These are phyloP conservation scores for Globisporangium cederbergense DNA, from an alignment of 352 stramenopile genomes.

Conservation along the genomic window DNA sequence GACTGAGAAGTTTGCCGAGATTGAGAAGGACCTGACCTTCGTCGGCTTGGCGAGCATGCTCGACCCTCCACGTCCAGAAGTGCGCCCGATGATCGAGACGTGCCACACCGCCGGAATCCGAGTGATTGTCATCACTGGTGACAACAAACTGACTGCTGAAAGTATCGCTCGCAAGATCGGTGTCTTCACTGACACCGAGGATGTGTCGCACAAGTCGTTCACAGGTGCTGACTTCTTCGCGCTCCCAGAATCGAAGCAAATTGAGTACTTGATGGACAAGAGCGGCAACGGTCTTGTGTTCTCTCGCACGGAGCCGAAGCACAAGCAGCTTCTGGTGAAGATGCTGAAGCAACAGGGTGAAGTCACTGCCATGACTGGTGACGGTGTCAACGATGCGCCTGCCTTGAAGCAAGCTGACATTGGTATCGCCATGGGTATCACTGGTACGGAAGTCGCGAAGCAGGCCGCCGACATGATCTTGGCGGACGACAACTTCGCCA, in stretches of 20 bases:
- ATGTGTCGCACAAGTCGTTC: conserved; percentile 90
- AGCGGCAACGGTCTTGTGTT: conserved; percentile 93
- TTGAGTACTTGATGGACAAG: conserved; percentile 82
- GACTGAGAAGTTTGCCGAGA: conserved; percentile 88
- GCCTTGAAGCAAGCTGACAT: conserved; percentile 98
- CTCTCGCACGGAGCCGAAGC: conserved; percentile 95
- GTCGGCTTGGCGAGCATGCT: conserved; percentile 98
- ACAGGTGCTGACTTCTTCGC: conserved; percentile 96
- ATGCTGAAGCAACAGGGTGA: conserved; percentile 95
- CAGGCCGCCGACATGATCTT: conserved; percentile 98
- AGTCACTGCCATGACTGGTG: conserved; percentile 97
- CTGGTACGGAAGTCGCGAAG: conserved; percentile 98
- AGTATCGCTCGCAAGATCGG: conserved; percentile 97
- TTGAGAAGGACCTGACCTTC: conserved; percentile 97
- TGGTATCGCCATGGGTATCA: conserved; percentile 98
- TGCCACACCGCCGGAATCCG: conserved; percentile 96
- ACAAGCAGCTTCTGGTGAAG: conserved; percentile 96
- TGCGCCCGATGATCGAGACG: conserved; percentile 93
- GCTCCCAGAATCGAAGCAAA: conserved; percentile 89
- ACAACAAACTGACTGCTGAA: conserved; percentile 97
- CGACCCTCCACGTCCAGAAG: conserved; percentile 96
- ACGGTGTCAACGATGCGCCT: conserved; percentile 99
- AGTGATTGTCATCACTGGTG: conserved; percentile 99
- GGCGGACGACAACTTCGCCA: conserved; percentile 98
- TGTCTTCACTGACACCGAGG: conserved; percentile 88